Conservation (phyloP, 1,139 yeast species). For the Geotrichum klebahnii region DNA sequence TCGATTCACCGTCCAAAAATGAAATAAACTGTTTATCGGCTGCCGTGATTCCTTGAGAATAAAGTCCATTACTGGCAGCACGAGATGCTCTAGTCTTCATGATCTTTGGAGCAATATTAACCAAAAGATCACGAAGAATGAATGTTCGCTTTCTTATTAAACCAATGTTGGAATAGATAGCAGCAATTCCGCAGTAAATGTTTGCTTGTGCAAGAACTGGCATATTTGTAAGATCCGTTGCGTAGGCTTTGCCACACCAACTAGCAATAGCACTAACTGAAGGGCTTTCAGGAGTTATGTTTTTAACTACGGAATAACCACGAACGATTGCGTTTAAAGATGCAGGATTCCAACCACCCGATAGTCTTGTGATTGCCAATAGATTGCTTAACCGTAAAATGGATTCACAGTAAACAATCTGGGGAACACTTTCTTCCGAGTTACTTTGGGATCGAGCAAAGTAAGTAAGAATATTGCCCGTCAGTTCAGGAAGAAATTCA, state of each 20-base stretch:
- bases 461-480: constrained; percentile 50
- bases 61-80: constrained; percentile 28
- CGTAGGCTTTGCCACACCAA: constrained; percentile 44
- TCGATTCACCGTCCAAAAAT: constrained; percentile 25
- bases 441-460: constrained; percentile 59
- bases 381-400: constrained; percentile 61
- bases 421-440: constrained; percentile 77
- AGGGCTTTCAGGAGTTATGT: constrained; percentile 30
- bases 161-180: constrained; percentile 59
- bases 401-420: constrained; percentile 70
- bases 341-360: constrained; percentile 47
- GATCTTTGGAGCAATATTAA: constrained; percentile 49
- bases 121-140: constrained; percentile 57
- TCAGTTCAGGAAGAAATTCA: constrained; percentile 51
- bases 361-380: constrained; percentile 52
- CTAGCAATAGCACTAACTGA: constrained; percentile 32
- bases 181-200: constrained; percentile 63
- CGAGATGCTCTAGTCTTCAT: constrained; percentile 26
- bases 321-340: constrained; percentile 45
- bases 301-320: constrained; percentile 31
- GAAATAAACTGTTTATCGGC: constrained; percentile 17
- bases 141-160: constrained; percentile 66
- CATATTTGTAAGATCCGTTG: constrained; percentile 49
- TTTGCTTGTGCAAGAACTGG: constrained; percentile 37
- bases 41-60: constrained; percentile 22